Conservation (phyloP, 805 yeast genomes). For the Schwanniomyces sp. region DNA sequence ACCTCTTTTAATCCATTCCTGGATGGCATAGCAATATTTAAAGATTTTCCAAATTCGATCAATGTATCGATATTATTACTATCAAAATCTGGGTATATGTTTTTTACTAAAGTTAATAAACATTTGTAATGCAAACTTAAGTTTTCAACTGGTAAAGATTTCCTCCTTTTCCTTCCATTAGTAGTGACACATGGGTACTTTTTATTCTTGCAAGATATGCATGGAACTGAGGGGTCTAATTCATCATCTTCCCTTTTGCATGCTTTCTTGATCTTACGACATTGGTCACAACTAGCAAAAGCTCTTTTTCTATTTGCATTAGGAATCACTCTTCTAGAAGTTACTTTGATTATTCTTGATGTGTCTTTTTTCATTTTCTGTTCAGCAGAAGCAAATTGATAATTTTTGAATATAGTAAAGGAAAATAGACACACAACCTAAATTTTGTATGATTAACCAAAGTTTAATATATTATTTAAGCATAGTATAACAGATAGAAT, state of each 20-base stretch:
- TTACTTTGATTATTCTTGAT: too few species aligned
- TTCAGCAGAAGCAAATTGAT: too few species aligned
- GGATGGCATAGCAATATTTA: constrained; percentile 35
- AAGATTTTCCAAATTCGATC: constrained; percentile 32
- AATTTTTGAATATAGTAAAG: too few species aligned
- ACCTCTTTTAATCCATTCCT: too few species aligned
- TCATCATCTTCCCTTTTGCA: background rate
- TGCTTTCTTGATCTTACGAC: background rate
- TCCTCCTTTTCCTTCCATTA: constrained; percentile 40
- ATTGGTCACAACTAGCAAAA: background rate
- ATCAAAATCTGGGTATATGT: constrained; percentile 46
- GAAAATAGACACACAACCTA: too few species aligned
- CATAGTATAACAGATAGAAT: too few species aligned
- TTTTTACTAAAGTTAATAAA: constrained; percentile 35
- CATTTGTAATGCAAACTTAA: constrained; percentile 44
- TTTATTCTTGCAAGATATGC: constrained; percentile 23
- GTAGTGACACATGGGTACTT: constrained; percentile 42
- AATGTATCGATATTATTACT: constrained; percentile 42
- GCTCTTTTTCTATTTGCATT: background rate
- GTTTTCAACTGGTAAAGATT: constrained; percentile 43
- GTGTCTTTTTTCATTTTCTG: too few species aligned
- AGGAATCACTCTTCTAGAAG: background rate
- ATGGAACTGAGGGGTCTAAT: constrained; percentile 13
- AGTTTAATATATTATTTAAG: too few species aligned
- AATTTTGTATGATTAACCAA: too few species aligned